These are phyloP conservation scores for Monosporascus sp. DNA, from an alignment of 2,329 filamentous ascomycete species.

Conservation along the genomic window DNA sequence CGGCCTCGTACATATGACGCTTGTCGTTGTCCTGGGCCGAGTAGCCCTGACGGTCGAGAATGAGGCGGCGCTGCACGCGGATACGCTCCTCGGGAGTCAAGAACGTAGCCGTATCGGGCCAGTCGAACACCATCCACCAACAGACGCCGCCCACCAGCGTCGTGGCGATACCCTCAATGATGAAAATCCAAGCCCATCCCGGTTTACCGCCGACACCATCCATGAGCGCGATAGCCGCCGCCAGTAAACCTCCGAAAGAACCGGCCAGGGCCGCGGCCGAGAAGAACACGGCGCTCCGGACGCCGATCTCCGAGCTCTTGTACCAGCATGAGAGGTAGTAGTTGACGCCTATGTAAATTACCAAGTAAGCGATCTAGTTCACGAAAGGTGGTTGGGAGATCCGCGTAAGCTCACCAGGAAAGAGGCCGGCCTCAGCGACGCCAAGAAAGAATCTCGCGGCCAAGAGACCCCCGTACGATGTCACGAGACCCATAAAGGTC, in stretches of 20 bases:
- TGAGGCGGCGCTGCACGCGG: neutral
- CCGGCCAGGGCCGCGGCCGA: constrained; percentile 32
- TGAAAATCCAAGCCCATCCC: constrained; percentile 43
- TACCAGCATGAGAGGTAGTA: constrained; percentile 5
- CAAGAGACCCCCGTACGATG: constrained; percentile 9
- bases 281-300: constrained; percentile 16
- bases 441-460: constrained; percentile 17
- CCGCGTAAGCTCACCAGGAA: constrained; percentile 13
- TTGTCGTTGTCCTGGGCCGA: constrained; percentile 36
- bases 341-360: neutral
- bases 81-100: constrained; percentile 37
- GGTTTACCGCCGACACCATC: constrained; percentile 38
- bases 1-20: constrained; percentile 46
- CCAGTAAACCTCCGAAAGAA: constrained; percentile 46
- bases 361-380: no score
- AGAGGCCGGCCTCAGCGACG: constrained; percentile 14
- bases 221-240: constrained; percentile 46
- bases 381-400: no score
- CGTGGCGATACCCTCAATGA: constrained; percentile 41
- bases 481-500: constrained; percentile 10
- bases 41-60: constrained; percentile 18
- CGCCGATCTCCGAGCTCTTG: constrained; percentile 14
- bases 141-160: constrained; percentile 34
- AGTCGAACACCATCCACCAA: constrained; percentile 39
- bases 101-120: constrained; percentile 32